Percentiles rank a stretch among this genome's conserved stretches.
Evolutionary conservation across 176 grass and related monocot genomes (phyloP).

Genomic region (Oryza officinalis): DNA sequence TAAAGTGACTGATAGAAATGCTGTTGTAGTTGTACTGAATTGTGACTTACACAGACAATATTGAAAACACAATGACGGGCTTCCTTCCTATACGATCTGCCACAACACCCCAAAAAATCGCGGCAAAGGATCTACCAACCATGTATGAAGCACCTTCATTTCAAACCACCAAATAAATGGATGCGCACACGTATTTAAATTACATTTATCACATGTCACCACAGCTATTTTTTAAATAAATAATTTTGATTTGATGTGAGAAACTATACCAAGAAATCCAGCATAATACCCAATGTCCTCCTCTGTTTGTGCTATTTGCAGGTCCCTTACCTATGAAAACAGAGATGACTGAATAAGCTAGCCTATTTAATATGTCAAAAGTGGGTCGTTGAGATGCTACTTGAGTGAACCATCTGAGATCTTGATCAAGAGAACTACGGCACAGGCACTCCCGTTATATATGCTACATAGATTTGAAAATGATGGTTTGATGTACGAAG

Average conservation of each 20-base stretch:
- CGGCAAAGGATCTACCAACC: constrained; percentile 48
- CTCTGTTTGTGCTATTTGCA: constrained; percentile 50
- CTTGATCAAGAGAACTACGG: neutral
- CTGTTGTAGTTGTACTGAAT: neutral
- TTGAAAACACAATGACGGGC: constrained; percentile 45
- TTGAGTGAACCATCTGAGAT: neutral
- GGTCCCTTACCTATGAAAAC: constrained; percentile 45
- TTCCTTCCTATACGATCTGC: constrained; percentile 50
- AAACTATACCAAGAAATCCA: constrained; percentile 55
- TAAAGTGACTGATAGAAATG: neutral
- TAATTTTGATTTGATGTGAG: neutral
- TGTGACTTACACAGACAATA: constrained; percentile 49
- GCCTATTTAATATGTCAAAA: no score
- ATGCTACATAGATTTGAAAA: no score
- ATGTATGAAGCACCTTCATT: constrained; percentile 62
- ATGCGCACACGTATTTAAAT: neutral
- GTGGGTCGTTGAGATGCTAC: neutral
- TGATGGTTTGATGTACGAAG: no score
- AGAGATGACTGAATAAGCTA: neutral
- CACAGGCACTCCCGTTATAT: neutral
- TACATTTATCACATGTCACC: neutral
- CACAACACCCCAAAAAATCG: constrained; percentile 49
- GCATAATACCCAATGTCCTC: constrained; percentile 67
- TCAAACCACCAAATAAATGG: neutral
- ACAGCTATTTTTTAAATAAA: neutral